Base-by-base conservation (phyloP, 2,329 filamentous ascomycete genomes). In the Exophiala spinifera region DNA sequence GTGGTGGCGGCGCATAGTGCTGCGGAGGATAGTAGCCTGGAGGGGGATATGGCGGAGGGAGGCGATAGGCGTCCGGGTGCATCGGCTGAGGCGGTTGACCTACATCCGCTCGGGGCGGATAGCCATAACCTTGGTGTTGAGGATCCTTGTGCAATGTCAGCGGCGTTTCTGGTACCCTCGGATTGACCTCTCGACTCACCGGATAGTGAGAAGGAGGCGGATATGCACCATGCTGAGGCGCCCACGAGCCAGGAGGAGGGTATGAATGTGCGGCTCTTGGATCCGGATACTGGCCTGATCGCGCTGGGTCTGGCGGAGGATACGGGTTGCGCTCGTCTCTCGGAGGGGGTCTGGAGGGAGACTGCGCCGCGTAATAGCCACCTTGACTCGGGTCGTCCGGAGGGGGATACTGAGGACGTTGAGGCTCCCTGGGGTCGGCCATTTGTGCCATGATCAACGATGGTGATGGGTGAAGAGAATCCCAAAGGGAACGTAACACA, bases 231-330 rank as follows among this genome's bases (percentile, higher is more conserved):
- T 60, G 63, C 31, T 60, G 63, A 31, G 40, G 53, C 42, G 57
- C 55, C 61, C 70, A 71, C 50, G 69, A 66, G 52, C 65, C 57
- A 46, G 69, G 60, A 59, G 68, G 61, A 56, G 70, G 67, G 60
- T 72, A 68, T 43, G 59, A 54, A 51, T 55, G 49, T 46, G 57
- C 55, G 31, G 61, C 61, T 72, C 72, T 73, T 59, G 70, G 70
- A 52, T 69, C 69, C 54, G 70, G 71, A 70, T 75, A 74, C 65
- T 74, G 74, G 65, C 71, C 72, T 67, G 69, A 72, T 57, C 72
- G 72, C 66, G 68, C 69, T 56, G 72, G 69, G 65, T 76, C 74
- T 46, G 59, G 60, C 21, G 53, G 56, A 46, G 61, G 59, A 54
- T 65, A 65, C 28, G 51, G 28, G 51, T 46, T 60, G 19, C 61